Percentiles rank a stretch among this genome's conserved stretches.
Conservation (phyloP, 139 green algal genomes). For the Pseudopediastrum boryanum region DNA sequence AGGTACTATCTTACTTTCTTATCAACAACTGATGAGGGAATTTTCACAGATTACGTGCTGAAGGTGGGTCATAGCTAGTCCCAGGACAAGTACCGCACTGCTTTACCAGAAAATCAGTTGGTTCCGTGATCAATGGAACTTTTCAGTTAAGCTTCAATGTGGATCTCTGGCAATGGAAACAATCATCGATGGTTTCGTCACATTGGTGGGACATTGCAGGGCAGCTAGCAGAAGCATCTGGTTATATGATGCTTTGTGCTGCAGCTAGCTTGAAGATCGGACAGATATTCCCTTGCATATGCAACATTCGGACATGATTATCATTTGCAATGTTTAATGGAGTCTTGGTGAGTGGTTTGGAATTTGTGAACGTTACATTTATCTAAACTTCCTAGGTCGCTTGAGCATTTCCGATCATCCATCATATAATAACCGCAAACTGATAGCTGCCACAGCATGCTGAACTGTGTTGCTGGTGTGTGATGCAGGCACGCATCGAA, state of each 20-base stretch:
- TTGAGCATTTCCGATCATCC: neutral
- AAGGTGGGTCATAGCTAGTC: conserved; percentile 21
- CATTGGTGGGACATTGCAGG: no score
- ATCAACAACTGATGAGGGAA: conserved; percentile 58
- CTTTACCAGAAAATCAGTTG: no score
- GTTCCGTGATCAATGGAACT: no score
- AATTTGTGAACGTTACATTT: neutral
- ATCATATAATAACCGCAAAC: neutral
- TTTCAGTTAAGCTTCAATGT: neutral
- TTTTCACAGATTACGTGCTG: conserved; percentile 61
- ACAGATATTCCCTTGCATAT: no score
- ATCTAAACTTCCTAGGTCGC: neutral
- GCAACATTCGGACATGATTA: neutral
- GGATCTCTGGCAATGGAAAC: neutral
- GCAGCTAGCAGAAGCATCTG: no score
- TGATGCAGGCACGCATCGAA: conserved; percentile 17
- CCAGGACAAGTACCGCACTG: neutral
- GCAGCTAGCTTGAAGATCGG: no score
- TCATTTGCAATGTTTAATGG: no score
- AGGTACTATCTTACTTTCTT: conserved; percentile 41
- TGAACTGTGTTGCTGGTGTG: no score
- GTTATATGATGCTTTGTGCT: no score
- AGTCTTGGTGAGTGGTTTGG: neutral
- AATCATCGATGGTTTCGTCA: no score
- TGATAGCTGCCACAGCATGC: no score